A percentile compares a stretch with the other conserved stretches of the same genome.
Evolutionary conservation across 176 grass and related monocot genomes (phyloP).

Genomic region (Eremochloa ophiuroides): DNA sequence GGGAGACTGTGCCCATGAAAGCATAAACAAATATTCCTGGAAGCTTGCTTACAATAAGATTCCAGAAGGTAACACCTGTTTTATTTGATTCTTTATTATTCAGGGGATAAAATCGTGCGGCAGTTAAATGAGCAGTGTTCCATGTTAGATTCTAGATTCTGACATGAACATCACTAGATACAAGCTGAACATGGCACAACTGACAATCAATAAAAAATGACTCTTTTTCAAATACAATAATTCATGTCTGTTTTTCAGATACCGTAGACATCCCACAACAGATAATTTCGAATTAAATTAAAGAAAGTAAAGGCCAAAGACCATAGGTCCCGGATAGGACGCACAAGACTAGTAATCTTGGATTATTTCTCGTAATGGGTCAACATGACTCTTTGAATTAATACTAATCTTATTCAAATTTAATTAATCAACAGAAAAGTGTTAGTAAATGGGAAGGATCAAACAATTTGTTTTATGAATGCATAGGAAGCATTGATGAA

Average conservation of each 20-base stretch:
- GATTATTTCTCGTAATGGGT: not conserved
- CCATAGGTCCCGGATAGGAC: not conserved
- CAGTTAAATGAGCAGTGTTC: not conserved
- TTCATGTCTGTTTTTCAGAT: not conserved
- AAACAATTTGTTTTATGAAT: not conserved
- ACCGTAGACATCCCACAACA: not conserved
- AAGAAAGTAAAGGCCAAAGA: not conserved
- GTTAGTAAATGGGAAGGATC: not conserved
- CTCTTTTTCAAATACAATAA: not conserved
- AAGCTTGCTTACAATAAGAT: not conserved
- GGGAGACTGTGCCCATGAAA: not conserved
- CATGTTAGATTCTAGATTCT: not conserved
- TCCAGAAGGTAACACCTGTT: not conserved
- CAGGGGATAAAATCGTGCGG: not conserved
- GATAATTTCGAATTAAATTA: not conserved
- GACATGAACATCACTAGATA: not conserved
- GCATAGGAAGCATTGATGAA: not conserved
- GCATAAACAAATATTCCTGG: not conserved
- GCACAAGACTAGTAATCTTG: not conserved
- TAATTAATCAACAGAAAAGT: not conserved
- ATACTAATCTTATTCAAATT: not conserved
- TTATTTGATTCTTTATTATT: not conserved
- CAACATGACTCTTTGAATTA: not conserved
- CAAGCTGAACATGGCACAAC: not conserved
- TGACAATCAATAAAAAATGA: not conserved